Base-by-base conservation (phyloP, 306 rosid species). In the Quercus mongolica region DNA sequence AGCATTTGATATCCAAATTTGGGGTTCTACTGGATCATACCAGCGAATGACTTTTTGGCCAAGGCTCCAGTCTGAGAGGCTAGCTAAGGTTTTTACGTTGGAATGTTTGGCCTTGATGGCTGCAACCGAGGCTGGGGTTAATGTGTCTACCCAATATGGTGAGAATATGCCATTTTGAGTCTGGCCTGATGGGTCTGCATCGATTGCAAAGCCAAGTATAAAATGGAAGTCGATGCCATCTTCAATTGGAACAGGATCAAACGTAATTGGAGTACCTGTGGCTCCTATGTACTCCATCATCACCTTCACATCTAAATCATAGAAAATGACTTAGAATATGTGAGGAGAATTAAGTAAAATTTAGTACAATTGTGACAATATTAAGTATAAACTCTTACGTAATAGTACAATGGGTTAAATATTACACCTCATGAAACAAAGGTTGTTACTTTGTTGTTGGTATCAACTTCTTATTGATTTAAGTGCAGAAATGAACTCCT, bases 261-360 rank as follows among this genome's bases (percentile, higher is more conserved):
- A 77, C 44, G 74, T 72, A 35, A 87, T 57, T 0, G 77, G 84
- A 6, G 78, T 55, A 15, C 93, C 90, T 0, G 89, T 82, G 55
- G 91, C 96, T 82, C 93, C 89, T 17, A 89, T 89, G 80, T 87
- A 89, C 74, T 91, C 93, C 93, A 86, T 89, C 86, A 85, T 76
- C 62, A 91, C 87, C 76, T 91, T 90, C 1, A 85, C 92, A 72
- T 86, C 85, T 91, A 69, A 44, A 65, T 67, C 30, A 18, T 6
- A 69, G n/a, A 41, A 14, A 51, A 20, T 26, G 19, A 73, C 19
- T 62, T 18, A 26, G 56, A n/a, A 52, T 6, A 18, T 71, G 20
- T 33, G 41, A 25, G 1, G 11, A 4, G 18, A 10, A 12, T 52
- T 52, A 15, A 3, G 4, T 10, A 23, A 58, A 33, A 0, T 15